Evolutionary conservation across 768 basidiomycete species (phyloP).

Genomic region (Hebeloma cylindrosporum): DNA sequence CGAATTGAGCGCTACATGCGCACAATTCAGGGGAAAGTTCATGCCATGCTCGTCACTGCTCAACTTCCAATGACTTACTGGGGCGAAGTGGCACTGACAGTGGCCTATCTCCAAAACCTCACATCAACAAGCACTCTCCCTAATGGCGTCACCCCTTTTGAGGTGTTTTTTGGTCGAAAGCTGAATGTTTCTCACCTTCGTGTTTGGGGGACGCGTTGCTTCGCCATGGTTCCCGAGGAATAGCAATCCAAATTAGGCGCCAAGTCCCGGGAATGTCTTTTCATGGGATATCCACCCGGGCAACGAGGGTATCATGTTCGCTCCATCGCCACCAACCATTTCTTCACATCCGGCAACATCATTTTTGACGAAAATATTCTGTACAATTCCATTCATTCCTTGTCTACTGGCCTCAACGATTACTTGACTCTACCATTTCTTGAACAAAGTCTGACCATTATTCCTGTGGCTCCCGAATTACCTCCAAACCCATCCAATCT

Average conservation of each 20-base stretch:
- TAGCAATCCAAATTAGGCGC: conserved; percentile 11
- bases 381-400: conserved; percentile 6
- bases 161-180: background rate
- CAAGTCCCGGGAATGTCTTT: conserved; percentile 12
- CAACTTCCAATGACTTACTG: conserved; percentile 11
- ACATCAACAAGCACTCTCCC: background rate
- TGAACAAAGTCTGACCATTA: too few species aligned
- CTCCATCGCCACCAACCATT: conserved; percentile 7
- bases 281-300: conserved; percentile 15
- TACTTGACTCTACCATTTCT: conserved; percentile 9
- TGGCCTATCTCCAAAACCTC: background rate
- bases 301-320: conserved; percentile 9
- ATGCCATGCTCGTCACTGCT: conserved; percentile 2
- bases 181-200: conserved; percentile 8
- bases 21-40: conserved; percentile 5
- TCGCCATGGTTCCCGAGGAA: conserved; percentile 11
- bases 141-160: conserved; percentile 4
- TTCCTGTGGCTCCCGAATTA: background rate
- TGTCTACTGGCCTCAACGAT: background rate
- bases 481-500: background rate
- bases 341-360: conserved; percentile 11
- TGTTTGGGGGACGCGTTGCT: conserved; percentile 3
- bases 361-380: conserved; percentile 18
- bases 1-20: conserved; percentile 12
- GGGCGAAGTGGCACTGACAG: conserved; percentile 15